Evolutionary conservation across 257 asterid genomes (phyloP).

Genomic region (Penstemon eatonii): DNA sequence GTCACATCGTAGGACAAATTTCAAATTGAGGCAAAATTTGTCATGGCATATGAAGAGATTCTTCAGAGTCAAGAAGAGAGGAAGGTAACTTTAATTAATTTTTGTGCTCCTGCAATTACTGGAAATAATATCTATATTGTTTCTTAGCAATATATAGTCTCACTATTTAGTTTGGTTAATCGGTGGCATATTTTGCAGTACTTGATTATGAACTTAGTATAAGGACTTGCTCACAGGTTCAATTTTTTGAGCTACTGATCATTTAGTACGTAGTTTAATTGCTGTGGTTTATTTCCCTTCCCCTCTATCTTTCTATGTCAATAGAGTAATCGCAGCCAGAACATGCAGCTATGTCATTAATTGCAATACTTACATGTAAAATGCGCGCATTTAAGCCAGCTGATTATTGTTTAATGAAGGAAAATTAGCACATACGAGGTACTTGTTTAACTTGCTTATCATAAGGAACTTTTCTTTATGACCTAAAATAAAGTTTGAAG

Average conservation of each 20-base stretch:
- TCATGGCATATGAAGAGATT: constrained; percentile 79
- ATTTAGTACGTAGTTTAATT: neutral
- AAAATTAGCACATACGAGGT: neutral
- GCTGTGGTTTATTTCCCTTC: neutral
- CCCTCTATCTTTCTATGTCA: constrained; percentile 16
- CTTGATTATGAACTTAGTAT: too few relatives aligned
- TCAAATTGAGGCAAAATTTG: too few relatives aligned
- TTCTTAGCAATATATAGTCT: too few relatives aligned
- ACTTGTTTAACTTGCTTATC: too few relatives aligned
- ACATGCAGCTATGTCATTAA: constrained; percentile 45
- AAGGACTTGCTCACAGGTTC: constrained; percentile 1
- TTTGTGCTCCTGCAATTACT: too few relatives aligned
- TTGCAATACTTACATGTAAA: too few relatives aligned
- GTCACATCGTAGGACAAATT: too few relatives aligned
- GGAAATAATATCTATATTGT: too few relatives aligned
- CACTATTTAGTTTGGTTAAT: neutral
- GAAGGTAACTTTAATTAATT: constrained; percentile 59
- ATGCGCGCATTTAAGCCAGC: too few relatives aligned
- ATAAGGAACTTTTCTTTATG: neutral
- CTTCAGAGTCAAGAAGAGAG: constrained; percentile 78
- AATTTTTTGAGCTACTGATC: neutral
- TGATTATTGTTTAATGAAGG: neutral
- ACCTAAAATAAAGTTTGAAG: too few relatives aligned
- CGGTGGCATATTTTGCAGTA: neutral
- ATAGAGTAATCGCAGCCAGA: constrained; percentile 73